Percentiles rank a stretch among this genome's conserved stretches.
phyloP scores from a whole-genome alignment of 1,139 yeast species.

The Nakaseomyces bracarensis region DNA sequence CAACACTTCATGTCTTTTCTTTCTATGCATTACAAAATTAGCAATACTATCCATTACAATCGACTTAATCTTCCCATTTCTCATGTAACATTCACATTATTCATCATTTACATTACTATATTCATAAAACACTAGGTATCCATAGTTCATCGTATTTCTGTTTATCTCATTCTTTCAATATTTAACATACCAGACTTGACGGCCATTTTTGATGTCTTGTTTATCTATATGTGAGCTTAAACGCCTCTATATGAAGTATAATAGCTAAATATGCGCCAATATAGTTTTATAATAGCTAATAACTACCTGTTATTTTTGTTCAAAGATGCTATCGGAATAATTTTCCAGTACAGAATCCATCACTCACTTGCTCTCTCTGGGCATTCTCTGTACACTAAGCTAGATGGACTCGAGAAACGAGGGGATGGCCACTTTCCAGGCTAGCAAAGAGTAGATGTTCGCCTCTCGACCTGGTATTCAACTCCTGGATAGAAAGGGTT shows the following conservation, averaged over 20 bases:
- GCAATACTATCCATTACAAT: too few relatives aligned
- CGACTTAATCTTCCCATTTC: not conserved
- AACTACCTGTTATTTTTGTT: not conserved
- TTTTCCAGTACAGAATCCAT: not conserved
- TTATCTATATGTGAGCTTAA: conserved; percentile 2
- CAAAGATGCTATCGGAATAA: not conserved
- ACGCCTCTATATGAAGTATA: not conserved
- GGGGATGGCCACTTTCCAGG: too few relatives aligned
- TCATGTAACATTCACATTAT: not conserved
- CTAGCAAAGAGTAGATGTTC: too few relatives aligned
- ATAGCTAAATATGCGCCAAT: not conserved
- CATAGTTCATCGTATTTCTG: not conserved
- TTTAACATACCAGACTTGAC: conserved; percentile 28
- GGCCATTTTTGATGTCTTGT: conserved; percentile 22
- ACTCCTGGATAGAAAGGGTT: too few relatives aligned
- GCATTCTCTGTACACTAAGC: too few relatives aligned
- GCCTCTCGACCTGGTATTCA: too few relatives aligned
- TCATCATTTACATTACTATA: too few relatives aligned
- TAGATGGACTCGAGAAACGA: too few relatives aligned
- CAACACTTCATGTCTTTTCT: too few relatives aligned
- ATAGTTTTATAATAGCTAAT: not conserved
- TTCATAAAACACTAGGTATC: not conserved
- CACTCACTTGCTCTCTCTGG: too few relatives aligned
- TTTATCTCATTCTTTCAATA: not conserved
- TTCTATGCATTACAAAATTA: too few relatives aligned